These are phyloP conservation scores for Amaranthus palmeri DNA, from an alignment of 148 eudicot genomes.

Conservation along the genomic window DNA sequence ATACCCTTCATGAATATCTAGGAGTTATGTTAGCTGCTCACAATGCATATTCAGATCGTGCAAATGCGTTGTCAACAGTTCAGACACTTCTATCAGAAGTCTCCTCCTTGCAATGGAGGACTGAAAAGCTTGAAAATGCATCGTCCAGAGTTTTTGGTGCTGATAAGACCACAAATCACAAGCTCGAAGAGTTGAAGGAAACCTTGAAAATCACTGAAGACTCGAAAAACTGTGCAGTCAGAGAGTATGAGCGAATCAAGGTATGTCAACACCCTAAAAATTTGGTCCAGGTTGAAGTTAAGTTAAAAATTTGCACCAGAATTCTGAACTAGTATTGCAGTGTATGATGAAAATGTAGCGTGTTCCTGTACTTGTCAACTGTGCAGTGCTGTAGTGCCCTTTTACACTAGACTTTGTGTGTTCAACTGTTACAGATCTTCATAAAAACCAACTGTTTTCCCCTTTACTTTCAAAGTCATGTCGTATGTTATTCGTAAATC, in stretches of 20 bases:
- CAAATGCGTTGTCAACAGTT: conserved; percentile 87
- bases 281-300: neutral
- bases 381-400: neutral
- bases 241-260: conserved; percentile 86
- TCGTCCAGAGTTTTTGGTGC: conserved; percentile 69
- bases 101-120: conserved; percentile 55
- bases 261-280: conserved; percentile 31
- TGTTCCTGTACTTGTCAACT: conserved; percentile 9
- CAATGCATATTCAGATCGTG: conserved; percentile 80
- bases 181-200: conserved; percentile 72
- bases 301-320: neutral
- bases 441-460: neutral
- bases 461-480: neutral
- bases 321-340: conserved; percentile 5
- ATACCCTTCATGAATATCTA: conserved; percentile 79
- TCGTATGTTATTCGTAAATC: neutral
- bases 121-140: conserved; percentile 60
- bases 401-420: neutral
- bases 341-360: conserved; percentile 3
- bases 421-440: neutral
- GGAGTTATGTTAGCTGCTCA: conserved; percentile 73
- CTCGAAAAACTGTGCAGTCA: conserved; percentile 74
- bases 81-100: conserved; percentile 86
- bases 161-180: conserved; percentile 58
- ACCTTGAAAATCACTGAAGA: conserved; percentile 73